phyloP scores from a whole-genome alignment of 108 stramenopile species.

The Cyclostephanos tholiformis region DNA sequence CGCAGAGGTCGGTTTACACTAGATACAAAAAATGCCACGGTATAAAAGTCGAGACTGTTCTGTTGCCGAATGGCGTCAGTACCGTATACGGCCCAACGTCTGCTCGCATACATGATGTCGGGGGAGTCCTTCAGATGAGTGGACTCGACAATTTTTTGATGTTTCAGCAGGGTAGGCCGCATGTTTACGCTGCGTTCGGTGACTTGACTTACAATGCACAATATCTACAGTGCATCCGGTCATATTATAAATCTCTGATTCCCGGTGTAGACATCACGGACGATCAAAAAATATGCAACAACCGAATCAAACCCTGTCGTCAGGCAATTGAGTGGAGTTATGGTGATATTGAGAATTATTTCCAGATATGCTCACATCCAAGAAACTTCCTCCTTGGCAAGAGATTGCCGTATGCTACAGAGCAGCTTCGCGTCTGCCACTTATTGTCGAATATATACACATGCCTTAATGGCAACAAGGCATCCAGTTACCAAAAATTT shows the following conservation, averaged over 20 bases:
- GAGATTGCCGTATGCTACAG: background rate
- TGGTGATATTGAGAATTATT: conserved; percentile 4
- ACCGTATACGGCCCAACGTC: background rate
- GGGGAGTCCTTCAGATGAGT: conserved; percentile 4
- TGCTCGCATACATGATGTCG: background rate
- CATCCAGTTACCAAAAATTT: no score
- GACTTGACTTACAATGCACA: background rate
- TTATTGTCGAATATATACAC: no score
- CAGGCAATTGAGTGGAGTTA: no score
- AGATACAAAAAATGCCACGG: no score
- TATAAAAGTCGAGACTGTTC: no score
- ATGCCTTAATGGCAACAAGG: no score
- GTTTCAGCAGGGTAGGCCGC: background rate
- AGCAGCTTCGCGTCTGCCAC: background rate
- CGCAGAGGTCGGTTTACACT: background rate
- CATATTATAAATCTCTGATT: background rate
- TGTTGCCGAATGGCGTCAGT: no score
- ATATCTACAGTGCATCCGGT: background rate
- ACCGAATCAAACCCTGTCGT: no score
- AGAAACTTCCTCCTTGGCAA: background rate
- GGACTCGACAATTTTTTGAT: background rate
- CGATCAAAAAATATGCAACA: background rate
- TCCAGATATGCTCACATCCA: background rate
- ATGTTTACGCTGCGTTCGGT: no score
- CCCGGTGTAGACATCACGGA: background rate